These are phyloP conservation scores for Porphyrellus cyaneotinctus DNA, from an alignment of 768 basidiomycete genomes.

Conservation along the genomic window DNA sequence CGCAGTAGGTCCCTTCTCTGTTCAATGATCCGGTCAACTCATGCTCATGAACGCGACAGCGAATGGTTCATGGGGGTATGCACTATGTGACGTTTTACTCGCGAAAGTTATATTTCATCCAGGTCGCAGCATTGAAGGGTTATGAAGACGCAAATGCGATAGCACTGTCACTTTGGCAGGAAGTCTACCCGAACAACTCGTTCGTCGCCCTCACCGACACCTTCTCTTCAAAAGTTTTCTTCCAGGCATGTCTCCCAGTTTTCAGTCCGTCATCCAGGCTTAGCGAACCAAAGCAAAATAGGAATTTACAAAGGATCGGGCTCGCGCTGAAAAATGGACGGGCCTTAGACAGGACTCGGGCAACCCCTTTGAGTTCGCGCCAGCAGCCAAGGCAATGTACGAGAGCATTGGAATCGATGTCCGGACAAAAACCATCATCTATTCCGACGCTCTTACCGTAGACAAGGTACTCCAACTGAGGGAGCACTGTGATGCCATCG, in stretches of 20 bases:
- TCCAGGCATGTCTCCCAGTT: slow-evolving; percentile 47
- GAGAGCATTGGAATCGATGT: slow-evolving; percentile 64
- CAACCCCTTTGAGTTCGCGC: slow-evolving; percentile 79
- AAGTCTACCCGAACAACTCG: slow-evolving; percentile 53
- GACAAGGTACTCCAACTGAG: slow-evolving; percentile 68
- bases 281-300: slow-evolving; percentile 21
- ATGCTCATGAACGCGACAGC: slow-evolving; percentile 35
- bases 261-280: background rate
- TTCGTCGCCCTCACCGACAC: slow-evolving; percentile 92
- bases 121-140: slow-evolving; percentile 82
- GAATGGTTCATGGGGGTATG: slow-evolving; percentile 91
- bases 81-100: background rate
- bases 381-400: slow-evolving; percentile 69
- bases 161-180: slow-evolving; percentile 86
- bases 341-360: slow-evolving; percentile 93
- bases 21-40: background rate
- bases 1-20: slow-evolving; percentile 57
- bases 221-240: slow-evolving; percentile 84
- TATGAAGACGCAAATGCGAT: slow-evolving; percentile 71
- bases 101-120: background rate
- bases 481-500: slow-evolving; percentile 67
- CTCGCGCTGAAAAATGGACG: slow-evolving; percentile 67
- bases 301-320: slow-evolving; percentile 57
- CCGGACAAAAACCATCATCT: slow-evolving; percentile 67
- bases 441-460: slow-evolving; percentile 76